Evolutionary conservation across 1,284 basidiomycete species (phyloP), one percentile per base, ranked within the genome.

Genomic region (Ganoderma lingzhi): DNA sequence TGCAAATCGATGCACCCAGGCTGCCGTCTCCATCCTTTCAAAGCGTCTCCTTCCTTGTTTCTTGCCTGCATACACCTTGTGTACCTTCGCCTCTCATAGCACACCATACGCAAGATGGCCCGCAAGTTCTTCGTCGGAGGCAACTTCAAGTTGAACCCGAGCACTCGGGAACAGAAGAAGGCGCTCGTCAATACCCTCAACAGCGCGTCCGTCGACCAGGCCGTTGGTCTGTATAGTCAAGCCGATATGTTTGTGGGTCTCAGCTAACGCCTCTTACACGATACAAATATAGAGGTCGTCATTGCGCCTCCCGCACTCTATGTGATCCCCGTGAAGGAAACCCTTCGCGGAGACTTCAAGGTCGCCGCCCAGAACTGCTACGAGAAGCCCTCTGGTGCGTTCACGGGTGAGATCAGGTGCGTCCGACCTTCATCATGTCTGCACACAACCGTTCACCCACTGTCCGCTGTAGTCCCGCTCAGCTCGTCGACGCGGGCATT

Each of bases 141-240:
- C 56, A 98, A 98, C 89, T 97, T 97, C 89, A 98, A 98, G 86
- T 92, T 97, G 90, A 98, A 98, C 85, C 92, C 93, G 51, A 85
- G 85, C 70, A 88, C 90, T 59, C 83, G 84, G 73, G 86, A 88
- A 74, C 86, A 88, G 75, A 91, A 93, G 81, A 83, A 84, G 75
- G 82, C 84, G 63, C 87, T 98, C 76, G 83, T 95, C 75, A 81
- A 89, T 63, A 78, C 83, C 66, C 83, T 97, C 70, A 96, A 96
- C 85, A 82, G 88, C 14, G 94, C 94, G 69, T 84, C 90, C 63
- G 83, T 97, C 64, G 93, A 96, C 81, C 83, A 88, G 51, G 82
- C 85, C 59, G 90, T 91, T 70, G 95, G 96, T 94, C 73, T 73
- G 88, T 84, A 17, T 56, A 56, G 42, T 28, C 32, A 55, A 2